phyloP scores from a whole-genome alignment of 805 yeast species.

The Sporopachydermia quercuum region DNA sequence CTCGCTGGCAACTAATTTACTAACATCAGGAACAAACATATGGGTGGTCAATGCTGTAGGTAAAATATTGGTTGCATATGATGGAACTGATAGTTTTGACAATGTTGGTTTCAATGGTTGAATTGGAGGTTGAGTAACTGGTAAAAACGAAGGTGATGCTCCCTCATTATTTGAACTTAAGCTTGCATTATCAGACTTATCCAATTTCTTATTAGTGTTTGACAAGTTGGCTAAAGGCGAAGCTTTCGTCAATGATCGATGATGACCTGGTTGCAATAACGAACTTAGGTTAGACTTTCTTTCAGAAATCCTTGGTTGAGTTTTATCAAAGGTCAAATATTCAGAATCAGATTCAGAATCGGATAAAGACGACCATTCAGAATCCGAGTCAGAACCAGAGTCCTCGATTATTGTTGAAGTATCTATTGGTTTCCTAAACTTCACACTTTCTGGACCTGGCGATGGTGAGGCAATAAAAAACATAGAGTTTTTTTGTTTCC shows the following conservation, averaged over 20 bases:
- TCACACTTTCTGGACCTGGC: neutral
- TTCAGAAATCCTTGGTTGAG: neutral
- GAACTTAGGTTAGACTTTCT: neutral
- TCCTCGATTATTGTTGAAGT: neutral
- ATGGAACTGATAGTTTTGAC: constrained; percentile 28
- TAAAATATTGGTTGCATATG: constrained; percentile 38
- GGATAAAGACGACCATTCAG: constrained; percentile 2
- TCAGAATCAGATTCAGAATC: constrained; percentile 5
- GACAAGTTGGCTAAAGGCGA: neutral
- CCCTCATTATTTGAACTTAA: neutral
- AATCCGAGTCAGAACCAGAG: constrained; percentile 1
- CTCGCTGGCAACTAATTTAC: neutral
- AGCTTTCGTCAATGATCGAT: neutral
- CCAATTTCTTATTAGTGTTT: neutral
- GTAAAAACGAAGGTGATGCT: neutral
- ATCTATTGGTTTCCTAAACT: neutral
- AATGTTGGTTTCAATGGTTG: neutral
- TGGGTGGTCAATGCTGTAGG: constrained; percentile 51
- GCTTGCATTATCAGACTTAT: neutral
- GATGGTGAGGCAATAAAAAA: constrained; percentile 1
- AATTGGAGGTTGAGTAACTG: neutral
- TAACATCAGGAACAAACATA: constrained; percentile 39
- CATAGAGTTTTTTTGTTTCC: neutral
- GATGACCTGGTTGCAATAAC: neutral
- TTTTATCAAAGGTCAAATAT: constrained; percentile 4